These are phyloP conservation scores for Toxicodendron radicans DNA, from an alignment of 345 rosid genomes.

Conservation along the genomic window DNA sequence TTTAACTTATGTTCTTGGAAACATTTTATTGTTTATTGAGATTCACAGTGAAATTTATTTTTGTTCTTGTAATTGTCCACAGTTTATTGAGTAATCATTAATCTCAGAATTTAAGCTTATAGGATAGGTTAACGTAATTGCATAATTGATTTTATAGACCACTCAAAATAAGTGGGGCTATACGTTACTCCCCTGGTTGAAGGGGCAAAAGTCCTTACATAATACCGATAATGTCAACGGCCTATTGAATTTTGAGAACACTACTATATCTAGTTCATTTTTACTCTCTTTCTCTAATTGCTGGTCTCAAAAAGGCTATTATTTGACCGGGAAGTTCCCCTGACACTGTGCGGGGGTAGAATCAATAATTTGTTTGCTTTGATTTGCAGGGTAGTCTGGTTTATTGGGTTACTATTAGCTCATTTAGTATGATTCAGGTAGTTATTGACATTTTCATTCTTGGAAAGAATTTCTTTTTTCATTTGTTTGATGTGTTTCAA, in stretches of 20 bases:
- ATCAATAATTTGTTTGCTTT: conserved; percentile 24
- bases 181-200: neutral
- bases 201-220: neutral
- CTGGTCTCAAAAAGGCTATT: neutral
- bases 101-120: too few species aligned
- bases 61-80: neutral
- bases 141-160: too few species aligned
- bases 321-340: neutral
- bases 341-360: neutral
- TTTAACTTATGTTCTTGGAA: neutral
- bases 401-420: conserved; percentile 84
- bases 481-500: neutral
- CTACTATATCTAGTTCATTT: neutral
- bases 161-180: neutral
- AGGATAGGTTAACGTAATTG: too few species aligned
- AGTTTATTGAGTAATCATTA: neutral
- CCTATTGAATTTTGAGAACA: neutral
- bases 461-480: neutral
- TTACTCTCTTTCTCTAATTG: neutral
- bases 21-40: neutral
- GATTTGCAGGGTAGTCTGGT: conserved; percentile 81
- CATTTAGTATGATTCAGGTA: conserved; percentile 76
- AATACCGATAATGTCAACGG: neutral
- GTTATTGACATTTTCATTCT: conserved; percentile 14
- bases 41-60: neutral